A percentile compares a stretch with the other conserved stretches of the same genome.
Conservation (phyloP, 1,139 yeast genomes). For the Taphrina communis region DNA sequence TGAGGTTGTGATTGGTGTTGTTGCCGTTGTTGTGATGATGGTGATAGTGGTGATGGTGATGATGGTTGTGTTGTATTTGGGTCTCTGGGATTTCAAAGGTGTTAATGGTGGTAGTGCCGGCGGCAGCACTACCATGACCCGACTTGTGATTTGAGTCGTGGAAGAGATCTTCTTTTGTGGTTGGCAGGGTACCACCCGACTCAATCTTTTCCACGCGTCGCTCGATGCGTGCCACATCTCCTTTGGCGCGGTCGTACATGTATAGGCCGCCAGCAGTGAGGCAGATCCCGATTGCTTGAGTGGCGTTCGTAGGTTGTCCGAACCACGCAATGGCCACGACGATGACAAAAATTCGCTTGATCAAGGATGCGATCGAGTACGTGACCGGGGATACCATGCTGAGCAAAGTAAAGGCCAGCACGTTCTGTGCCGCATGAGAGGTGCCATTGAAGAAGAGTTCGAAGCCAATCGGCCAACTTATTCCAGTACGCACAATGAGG, state of each 20-base stretch:
- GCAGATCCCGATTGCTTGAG: constrained; percentile 72
- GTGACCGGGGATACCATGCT: constrained; percentile 87
- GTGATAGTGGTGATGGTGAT: background rate
- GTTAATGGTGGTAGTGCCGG: background rate
- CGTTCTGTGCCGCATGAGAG: constrained; percentile 82
- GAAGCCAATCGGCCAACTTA: constrained; percentile 30
- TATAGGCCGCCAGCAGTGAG: constrained; percentile 59
- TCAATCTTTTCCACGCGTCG: constrained; percentile 36
- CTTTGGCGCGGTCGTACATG: constrained; percentile 46
- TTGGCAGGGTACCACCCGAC: constrained; percentile 32
- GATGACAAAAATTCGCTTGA: constrained; percentile 86
- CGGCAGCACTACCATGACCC: too few species aligned
- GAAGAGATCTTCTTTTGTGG: constrained; percentile 6
- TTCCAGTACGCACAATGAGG: constrained; percentile 43
- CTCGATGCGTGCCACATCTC: constrained; percentile 42
- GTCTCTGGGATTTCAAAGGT: constrained; percentile 6
- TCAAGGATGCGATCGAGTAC: constrained; percentile 85
- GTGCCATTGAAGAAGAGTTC: constrained; percentile 59
- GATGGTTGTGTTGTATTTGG: background rate
- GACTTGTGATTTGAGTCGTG: background rate
- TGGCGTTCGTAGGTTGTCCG: constrained; percentile 59
- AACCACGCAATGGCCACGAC: constrained; percentile 78
- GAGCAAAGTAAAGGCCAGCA: constrained; percentile 85
- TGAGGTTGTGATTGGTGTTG: background rate
- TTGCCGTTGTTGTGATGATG: too few species aligned